phyloP scores from a whole-genome alignment of 495 filamentous ascomycete species.

The Rhypophila decipiens region DNA sequence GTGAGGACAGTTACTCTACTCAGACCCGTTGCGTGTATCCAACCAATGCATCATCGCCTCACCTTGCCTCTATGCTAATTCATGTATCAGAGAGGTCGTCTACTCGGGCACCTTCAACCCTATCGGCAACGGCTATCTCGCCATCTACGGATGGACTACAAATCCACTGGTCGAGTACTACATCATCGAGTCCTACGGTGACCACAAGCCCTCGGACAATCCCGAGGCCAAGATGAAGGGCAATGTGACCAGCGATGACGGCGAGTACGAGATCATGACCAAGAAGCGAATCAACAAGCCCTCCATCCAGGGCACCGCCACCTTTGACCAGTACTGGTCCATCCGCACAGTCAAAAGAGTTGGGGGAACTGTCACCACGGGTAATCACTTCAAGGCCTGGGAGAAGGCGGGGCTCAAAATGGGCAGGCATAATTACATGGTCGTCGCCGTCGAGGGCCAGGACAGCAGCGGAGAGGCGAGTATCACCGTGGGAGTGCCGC shows the following conservation, averaged over 20 bases:
- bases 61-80: no score
- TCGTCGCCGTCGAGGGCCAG: conserved; percentile 46
- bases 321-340: conserved; percentile 58
- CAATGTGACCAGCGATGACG: conserved; percentile 48
- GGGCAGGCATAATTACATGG: conserved; percentile 46
- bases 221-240: conserved; percentile 38
- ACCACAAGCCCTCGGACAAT: conserved; percentile 45
- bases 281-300: conserved; percentile 48
- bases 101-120: conserved; percentile 18
- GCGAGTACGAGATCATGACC: conserved; percentile 52
- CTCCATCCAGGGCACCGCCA: conserved; percentile 51
- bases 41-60: no score
- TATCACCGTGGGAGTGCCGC: conserved; percentile 29
- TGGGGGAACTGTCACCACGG: conserved; percentile 29
- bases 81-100: conserved; percentile 14
- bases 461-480: conserved; percentile 28
- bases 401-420: conserved; percentile 33
- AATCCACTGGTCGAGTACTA: conserved; percentile 61
- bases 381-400: conserved; percentile 54
- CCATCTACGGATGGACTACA: conserved; percentile 57
- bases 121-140: conserved; percentile 23
- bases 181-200: conserved; percentile 54
- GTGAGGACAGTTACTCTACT: no score
- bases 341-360: conserved; percentile 34
- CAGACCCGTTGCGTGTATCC: no score